Evolutionary conservation across 2,329 filamentous ascomycete species (phyloP).

Genomic region (Kalmusia sp.): DNA sequence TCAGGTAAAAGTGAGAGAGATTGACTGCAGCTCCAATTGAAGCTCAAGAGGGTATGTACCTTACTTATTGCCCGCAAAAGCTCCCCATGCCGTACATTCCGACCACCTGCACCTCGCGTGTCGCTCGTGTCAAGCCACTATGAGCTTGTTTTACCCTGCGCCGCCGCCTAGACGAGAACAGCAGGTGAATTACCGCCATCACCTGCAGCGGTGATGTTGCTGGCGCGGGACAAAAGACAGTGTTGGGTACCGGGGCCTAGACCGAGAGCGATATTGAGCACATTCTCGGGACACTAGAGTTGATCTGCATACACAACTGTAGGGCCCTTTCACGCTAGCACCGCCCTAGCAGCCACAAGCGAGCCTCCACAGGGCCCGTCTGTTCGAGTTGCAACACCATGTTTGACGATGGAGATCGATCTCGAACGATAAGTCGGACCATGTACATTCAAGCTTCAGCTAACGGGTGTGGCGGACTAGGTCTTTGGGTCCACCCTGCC

Average conservation of each 20-base stretch:
- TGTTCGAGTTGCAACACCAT: background rate
- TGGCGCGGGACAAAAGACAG: background rate
- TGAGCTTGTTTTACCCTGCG: slow-evolving; percentile 18
- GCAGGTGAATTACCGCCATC: slow-evolving; percentile 23
- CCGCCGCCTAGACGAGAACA: slow-evolving; percentile 19
- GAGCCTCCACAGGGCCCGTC: background rate
- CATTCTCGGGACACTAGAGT: slow-evolving; percentile 4
- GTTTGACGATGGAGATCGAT: background rate
- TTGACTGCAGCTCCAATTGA: background rate
- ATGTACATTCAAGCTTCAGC: slow-evolving; percentile 25
- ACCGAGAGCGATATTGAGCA: slow-evolving; percentile 9
- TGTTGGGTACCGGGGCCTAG: slow-evolving; percentile 1
- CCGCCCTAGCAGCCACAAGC: background rate
- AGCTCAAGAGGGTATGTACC: slow-evolving; percentile 21
- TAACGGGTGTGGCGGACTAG: slow-evolving; percentile 25
- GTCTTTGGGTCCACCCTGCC: slow-evolving; percentile 1
- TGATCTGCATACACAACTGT: slow-evolving; percentile 4
- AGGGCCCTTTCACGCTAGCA: slow-evolving; percentile 6
- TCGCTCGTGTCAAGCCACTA: slow-evolving; percentile 28
- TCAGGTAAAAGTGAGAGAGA: background rate
- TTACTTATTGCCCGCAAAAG: slow-evolving; percentile 37
- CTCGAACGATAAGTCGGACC: background rate
- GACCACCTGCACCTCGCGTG: slow-evolving; percentile 28
- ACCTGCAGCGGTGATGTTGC: background rate
- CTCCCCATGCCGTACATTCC: slow-evolving; percentile 36